phyloP scores from a whole-genome alignment of 140 eudicot species.

The Stevia rebaudiana region DNA sequence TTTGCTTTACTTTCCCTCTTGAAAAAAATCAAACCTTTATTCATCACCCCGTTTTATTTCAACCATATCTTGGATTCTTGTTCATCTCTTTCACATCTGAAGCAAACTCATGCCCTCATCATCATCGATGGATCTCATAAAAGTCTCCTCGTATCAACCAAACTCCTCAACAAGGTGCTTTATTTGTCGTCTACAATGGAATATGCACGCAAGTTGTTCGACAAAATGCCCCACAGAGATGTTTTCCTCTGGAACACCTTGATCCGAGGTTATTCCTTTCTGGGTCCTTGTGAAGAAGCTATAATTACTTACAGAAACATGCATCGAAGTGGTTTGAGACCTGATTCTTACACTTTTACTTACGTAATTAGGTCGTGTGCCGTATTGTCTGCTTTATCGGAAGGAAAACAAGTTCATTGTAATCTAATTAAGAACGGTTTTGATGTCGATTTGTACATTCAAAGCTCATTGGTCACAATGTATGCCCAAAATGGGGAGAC shows the following conservation, averaged over 20 bases:
- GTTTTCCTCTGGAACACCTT: conserved; percentile 39
- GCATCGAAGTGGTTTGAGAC: conserved; percentile 33
- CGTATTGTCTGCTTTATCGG: conserved; percentile 28
- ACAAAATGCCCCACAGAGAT: conserved; percentile 33
- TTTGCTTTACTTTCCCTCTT: not conserved
- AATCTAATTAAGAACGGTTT: conserved; percentile 38
- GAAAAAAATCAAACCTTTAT: conserved; percentile 1
- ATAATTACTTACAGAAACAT: conserved; percentile 33
- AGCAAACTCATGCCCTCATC: conserved; percentile 38
- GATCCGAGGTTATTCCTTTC: conserved; percentile 37
- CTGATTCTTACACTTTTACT: conserved; percentile 47
- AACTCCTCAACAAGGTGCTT: conserved; percentile 25
- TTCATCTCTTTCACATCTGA: conserved; percentile 32
- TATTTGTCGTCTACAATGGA: conserved; percentile 25
- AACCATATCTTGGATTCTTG: conserved; percentile 30
- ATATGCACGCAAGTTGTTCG: conserved; percentile 45
- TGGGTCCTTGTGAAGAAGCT: conserved; percentile 41
- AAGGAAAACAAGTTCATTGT: conserved; percentile 48
- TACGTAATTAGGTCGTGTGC: conserved; percentile 40
- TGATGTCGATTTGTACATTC: conserved; percentile 36
- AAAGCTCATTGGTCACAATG: conserved; percentile 45
- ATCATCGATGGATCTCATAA: conserved; percentile 33
- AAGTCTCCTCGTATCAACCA: conserved; percentile 32
- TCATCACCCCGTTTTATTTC: conserved; percentile 13
- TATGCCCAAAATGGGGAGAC: conserved; percentile 40